These are phyloP conservation scores for Podaxis rugospora DNA, from an alignment of 768 basidiomycete genomes.

Conservation along the genomic window DNA sequence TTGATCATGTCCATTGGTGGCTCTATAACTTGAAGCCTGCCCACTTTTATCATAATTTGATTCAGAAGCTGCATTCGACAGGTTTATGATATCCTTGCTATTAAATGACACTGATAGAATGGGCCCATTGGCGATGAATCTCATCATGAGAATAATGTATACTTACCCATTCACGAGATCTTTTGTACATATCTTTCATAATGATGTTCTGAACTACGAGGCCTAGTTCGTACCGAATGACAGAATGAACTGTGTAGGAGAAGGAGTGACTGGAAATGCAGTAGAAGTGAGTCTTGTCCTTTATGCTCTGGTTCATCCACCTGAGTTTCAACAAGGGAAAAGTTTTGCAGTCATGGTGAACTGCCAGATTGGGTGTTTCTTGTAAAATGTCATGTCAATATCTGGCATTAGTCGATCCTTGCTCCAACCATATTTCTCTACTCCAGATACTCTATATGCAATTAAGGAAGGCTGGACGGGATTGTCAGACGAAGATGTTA, in stretches of 20 bases:
- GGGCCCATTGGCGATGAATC: slow-evolving; percentile 4
- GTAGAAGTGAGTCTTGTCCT: slow-evolving; percentile 2
- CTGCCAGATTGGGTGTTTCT: neutral
- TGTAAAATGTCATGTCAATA: neutral
- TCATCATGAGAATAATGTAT: slow-evolving; percentile 1
- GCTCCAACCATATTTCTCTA: too few species aligned
- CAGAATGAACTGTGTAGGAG: neutral
- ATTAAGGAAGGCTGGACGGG: neutral
- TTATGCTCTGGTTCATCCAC: neutral
- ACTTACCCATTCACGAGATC: slow-evolving; percentile 1
- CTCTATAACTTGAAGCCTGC: neutral
- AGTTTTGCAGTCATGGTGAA: slow-evolving; percentile 3
- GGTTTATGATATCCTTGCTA: neutral
- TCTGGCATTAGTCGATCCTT: too few species aligned
- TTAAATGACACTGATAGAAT: slow-evolving; percentile 4
- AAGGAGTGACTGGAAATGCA: slow-evolving; percentile 1
- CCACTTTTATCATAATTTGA: neutral
- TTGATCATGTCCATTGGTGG: slow-evolving; percentile 7
- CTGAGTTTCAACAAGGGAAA: neutral
- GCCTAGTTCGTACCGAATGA: neutral
- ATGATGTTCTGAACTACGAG: neutral
- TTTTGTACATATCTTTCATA: slow-evolving; percentile 1
- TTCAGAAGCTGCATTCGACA: neutral
- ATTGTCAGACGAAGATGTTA: neutral
- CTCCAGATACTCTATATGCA: too few species aligned